These are phyloP conservation scores for Fusarium subglutinans DNA, from an alignment of 2,329 filamentous ascomycete species.

Conservation along the genomic window DNA sequence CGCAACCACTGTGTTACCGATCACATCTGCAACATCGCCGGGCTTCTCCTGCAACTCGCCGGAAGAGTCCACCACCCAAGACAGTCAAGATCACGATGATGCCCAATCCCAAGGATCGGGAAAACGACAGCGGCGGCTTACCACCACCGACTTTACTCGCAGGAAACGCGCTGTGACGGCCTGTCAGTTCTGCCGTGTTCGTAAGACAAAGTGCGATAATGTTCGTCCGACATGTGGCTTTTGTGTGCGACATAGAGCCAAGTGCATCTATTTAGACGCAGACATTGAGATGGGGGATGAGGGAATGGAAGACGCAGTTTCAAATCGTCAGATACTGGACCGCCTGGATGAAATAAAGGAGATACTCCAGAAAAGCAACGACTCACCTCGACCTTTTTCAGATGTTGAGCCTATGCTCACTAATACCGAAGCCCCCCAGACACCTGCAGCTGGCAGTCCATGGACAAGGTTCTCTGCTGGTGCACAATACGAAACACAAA, in stretches of 20 bases:
- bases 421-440: background rate
- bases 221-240: constrained; percentile 15
- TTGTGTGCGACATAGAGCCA: constrained; percentile 14
- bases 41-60: background rate
- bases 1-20: background rate
- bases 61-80: background rate
- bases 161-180: constrained; percentile 17
- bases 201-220: constrained; percentile 29
- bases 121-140: background rate
- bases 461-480: background rate
- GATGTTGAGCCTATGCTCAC: background rate
- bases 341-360: constrained; percentile 10
- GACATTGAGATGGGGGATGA: background rate
- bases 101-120: background rate
- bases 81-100: background rate
- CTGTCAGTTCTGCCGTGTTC: constrained; percentile 29
- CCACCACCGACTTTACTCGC: constrained; percentile 4
- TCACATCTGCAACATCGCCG: background rate
- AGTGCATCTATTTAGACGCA: constrained; percentile 1
- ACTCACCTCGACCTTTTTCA: background rate
- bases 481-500: background rate
- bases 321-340: constrained; percentile 2
- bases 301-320: background rate
- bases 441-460: background rate
- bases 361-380: background rate